phyloP scores from a whole-genome alignment of 176 grass and related monocot genomes.

The Metroxylon sagu region DNA sequence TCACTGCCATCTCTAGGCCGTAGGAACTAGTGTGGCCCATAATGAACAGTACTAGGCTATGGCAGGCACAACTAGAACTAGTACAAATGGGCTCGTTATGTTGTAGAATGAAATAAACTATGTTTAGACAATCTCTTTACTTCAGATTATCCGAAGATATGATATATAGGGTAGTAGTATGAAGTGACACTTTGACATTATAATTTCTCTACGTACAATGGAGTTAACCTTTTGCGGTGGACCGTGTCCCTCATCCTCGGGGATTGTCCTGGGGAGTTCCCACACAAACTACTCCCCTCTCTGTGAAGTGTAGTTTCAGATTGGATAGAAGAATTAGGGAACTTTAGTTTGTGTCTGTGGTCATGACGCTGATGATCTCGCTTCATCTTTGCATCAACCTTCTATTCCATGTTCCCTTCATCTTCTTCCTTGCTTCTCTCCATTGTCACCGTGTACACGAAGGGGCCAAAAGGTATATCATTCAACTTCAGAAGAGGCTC shows the following conservation, averaged over 20 bases:
- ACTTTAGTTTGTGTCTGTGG: conserved; percentile 51
- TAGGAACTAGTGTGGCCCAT: too few species aligned
- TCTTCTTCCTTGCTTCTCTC: conserved; percentile 33
- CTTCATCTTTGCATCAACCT: conserved; percentile 23
- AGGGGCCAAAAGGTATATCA: conserved; percentile 41
- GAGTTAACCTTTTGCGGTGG: too few species aligned
- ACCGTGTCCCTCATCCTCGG: conserved; percentile 19
- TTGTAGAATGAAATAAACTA: too few species aligned
- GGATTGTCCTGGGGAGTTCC: conserved; percentile 32
- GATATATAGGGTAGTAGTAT: too few species aligned
- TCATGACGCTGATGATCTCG: conserved; percentile 45
- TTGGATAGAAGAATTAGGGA: conserved; percentile 61
- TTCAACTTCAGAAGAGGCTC: conserved; percentile 57
- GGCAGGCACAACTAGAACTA: too few species aligned
- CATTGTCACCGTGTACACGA: conserved; percentile 53
- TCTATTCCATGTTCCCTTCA: conserved; percentile 25
- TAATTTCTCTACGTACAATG: too few species aligned
- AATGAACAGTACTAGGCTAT: too few species aligned
- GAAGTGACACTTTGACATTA: too few species aligned
- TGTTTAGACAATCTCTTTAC: too few species aligned
- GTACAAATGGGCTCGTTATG: too few species aligned
- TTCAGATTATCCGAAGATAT: too few species aligned
- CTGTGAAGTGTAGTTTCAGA: conserved; percentile 36
- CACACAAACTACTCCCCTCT: conserved; percentile 25
- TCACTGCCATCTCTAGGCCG: too few species aligned